phyloP scores from a whole-genome alignment of 2,329 filamentous ascomycete genomes.

The Pseudopyrenochaeta lycopersici region DNA sequence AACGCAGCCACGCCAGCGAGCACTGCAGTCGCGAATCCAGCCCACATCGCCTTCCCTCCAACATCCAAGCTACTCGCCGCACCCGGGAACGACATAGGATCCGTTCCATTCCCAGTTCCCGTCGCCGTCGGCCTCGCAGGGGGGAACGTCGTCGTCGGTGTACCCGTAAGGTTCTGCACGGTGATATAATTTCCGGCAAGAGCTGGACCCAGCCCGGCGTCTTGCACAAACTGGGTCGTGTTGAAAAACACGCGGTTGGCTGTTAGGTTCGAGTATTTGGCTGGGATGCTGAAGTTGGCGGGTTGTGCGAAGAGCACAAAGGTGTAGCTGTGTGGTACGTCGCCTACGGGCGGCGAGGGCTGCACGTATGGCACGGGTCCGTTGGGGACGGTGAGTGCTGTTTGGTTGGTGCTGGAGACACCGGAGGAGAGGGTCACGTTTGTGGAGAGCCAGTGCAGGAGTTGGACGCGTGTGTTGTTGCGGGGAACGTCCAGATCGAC shows the following conservation, averaged over 20 bases:
- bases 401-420: conserved; percentile 7
- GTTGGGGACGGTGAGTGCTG: conserved; percentile 21
- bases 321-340: conserved; percentile 41
- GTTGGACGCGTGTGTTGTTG: conserved; percentile 36
- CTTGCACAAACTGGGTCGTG: conserved; percentile 43
- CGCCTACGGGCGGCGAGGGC: conserved; percentile 40
- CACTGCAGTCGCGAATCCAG: conserved; percentile 18
- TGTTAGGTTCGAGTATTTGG: conserved; percentile 41
- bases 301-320: conserved; percentile 40
- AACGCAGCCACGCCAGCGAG: conserved; percentile 31
- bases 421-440: conserved; percentile 28
- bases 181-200: conserved; percentile 52
- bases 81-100: conserved; percentile 21
- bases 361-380: conserved; percentile 33
- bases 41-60: conserved; percentile 22
- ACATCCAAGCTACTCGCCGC: conserved; percentile 10
- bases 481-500: conserved; percentile 43
- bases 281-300: conserved; percentile 35
- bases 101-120: background rate
- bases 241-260: conserved; percentile 45
- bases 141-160: conserved; percentile 27
- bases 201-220: conserved; percentile 36
- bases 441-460: conserved; percentile 44
- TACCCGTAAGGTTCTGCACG: conserved; percentile 43
- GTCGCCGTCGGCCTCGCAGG: conserved; percentile 27